phyloP scores from a whole-genome alignment of 257 asterid species.

The Eustoma russellianum region DNA sequence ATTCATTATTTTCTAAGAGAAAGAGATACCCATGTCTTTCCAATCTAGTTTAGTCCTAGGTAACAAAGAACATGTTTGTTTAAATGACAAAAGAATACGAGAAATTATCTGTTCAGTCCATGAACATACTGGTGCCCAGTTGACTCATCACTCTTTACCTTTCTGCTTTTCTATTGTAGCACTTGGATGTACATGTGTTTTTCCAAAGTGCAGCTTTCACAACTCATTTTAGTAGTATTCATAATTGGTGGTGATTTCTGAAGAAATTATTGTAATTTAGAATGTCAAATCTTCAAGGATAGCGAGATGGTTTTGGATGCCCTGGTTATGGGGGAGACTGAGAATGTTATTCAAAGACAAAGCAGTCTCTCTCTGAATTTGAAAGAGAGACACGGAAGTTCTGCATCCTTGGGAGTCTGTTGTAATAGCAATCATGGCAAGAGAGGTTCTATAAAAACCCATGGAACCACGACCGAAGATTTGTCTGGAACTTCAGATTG shows the following conservation, averaged over 20 bases:
- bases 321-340: constrained; percentile 32
- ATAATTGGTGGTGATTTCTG: neutral
- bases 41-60: no score
- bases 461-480: constrained; percentile 10
- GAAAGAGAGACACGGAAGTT: constrained; percentile 13
- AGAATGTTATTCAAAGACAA: constrained; percentile 23
- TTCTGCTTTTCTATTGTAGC: no score
- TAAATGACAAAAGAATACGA: no score
- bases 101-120: no score
- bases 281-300: constrained; percentile 9
- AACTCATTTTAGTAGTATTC: no score
- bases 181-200: no score
- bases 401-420: constrained; percentile 20
- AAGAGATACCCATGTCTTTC: no score
- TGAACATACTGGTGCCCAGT: no score
- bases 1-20: no score
- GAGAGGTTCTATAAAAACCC: constrained; percentile 12
- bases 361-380: constrained; percentile 15
- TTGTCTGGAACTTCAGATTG: constrained; percentile 11
- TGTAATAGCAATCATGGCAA: constrained; percentile 10
- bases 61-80: no score
- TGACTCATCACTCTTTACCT: no score
- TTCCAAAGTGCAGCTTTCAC: no score
- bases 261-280: constrained; percentile 18
- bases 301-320: constrained; percentile 13